phyloP scores from a whole-genome alignment of 1,284 basidiomycete species.

The Ganoderma multipileum region DNA sequence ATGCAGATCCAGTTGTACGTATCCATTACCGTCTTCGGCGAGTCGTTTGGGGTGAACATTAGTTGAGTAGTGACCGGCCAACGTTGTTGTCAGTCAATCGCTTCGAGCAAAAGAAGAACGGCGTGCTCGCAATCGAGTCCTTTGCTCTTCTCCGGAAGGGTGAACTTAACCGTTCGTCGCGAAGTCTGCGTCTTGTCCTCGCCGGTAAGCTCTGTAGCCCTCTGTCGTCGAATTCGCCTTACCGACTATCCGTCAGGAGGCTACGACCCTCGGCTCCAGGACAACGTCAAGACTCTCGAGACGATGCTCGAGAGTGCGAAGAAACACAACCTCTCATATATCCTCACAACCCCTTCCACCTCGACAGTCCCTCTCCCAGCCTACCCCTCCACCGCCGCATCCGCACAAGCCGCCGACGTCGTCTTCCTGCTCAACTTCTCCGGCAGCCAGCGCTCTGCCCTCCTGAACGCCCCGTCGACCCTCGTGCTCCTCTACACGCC shows the following conservation, averaged over 20 bases:
- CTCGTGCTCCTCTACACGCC: conserved; percentile 91
- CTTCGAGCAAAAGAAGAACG: conserved; percentile 97
- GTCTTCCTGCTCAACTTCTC: conserved; percentile 90
- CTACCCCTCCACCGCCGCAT: conserved; percentile 43
- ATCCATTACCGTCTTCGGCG: background rate
- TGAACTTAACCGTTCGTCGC: conserved; percentile 7
- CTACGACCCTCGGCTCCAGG: conserved; percentile 73
- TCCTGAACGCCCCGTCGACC: conserved; percentile 72
- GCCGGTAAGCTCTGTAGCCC: conserved; percentile 56
- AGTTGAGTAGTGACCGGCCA: conserved; percentile 61
- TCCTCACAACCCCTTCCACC: conserved; percentile 53
- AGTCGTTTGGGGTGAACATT: background rate
- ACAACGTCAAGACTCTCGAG: conserved; percentile 73
- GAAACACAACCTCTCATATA: conserved; percentile 57
- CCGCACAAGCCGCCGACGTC: conserved; percentile 51
- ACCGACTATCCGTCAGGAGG: conserved; percentile 56
- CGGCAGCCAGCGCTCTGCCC: conserved; percentile 77
- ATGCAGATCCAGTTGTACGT: conserved; percentile 73
- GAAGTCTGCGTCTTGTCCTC: conserved; percentile 70
- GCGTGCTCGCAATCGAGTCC: conserved; percentile 80
- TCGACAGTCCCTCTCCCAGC: conserved; percentile 46
- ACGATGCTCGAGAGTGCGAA: conserved; percentile 65
- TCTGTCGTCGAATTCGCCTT: background rate
- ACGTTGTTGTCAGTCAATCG: conserved; percentile 93
- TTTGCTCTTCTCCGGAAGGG: conserved; percentile 62